Conservation (phyloP, 2,329 filamentous ascomycete species). For the Zymoseptoria passerinii region DNA sequence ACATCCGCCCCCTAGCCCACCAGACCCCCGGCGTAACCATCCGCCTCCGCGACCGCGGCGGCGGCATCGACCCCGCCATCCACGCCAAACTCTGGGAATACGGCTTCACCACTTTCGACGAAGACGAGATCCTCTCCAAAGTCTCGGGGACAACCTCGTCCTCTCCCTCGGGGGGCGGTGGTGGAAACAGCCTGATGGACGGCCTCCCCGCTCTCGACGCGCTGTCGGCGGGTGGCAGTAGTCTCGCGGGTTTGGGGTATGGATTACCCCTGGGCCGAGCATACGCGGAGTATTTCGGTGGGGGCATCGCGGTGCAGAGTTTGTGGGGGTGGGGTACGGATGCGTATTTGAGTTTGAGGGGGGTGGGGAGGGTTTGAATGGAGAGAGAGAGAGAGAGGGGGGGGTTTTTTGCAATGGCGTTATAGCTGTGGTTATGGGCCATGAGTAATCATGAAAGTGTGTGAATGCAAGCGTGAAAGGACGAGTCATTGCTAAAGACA, state of each 20-base stretch:
- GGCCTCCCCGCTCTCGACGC: slow-evolving; percentile 63
- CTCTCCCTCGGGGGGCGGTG: slow-evolving; percentile 27
- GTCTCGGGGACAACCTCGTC: slow-evolving; percentile 29
- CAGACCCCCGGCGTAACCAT: slow-evolving; percentile 80
- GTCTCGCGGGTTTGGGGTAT: slow-evolving; percentile 80
- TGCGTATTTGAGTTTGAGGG: slow-evolving; percentile 55
- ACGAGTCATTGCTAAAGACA: too few relatives aligned
- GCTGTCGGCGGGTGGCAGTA: slow-evolving; percentile 70
- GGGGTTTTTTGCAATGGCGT: too few relatives aligned
- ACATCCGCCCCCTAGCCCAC: slow-evolving; percentile 39
- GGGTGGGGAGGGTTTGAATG: slow-evolving; percentile 47
- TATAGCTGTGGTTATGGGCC: too few relatives aligned
- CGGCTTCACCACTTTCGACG: slow-evolving; percentile 89
- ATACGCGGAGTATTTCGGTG: slow-evolving; percentile 97
- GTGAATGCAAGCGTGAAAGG: too few relatives aligned
- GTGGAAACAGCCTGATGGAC: slow-evolving; percentile 20
- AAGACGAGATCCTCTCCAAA: slow-evolving; percentile 48
- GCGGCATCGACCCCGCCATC: slow-evolving; percentile 79
- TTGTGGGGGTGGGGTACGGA: slow-evolving; percentile 84
- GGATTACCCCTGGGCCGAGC: slow-evolving; percentile 82
- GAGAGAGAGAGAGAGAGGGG: too few relatives aligned
- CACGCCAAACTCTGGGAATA: slow-evolving; percentile 91
- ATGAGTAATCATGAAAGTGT: too few relatives aligned
- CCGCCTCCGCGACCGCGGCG: slow-evolving; percentile 88
- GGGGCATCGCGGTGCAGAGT: slow-evolving; percentile 90